Percentiles rank a stretch among this genome's conserved stretches.
phyloP scores from a whole-genome alignment of 148 eudicot species.

The Rhododendron mucronatum region DNA sequence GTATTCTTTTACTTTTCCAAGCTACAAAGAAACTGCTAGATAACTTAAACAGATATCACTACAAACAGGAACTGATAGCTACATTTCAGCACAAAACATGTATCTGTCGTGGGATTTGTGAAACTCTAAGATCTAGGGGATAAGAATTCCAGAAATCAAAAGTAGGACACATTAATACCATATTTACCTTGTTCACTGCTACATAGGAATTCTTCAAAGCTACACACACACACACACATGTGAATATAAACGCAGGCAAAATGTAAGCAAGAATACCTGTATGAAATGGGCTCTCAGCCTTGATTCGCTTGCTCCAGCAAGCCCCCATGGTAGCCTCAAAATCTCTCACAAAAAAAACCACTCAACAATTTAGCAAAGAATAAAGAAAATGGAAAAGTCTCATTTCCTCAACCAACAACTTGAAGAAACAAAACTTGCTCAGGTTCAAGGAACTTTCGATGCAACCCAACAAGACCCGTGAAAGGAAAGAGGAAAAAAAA shows the following conservation, averaged over 20 bases:
- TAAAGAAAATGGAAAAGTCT: background rate
- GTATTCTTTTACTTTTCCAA: background rate
- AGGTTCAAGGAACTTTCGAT: constrained; percentile 8
- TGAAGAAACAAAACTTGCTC: background rate
- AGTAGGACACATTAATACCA: background rate
- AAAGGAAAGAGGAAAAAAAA: background rate
- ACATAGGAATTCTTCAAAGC: background rate
- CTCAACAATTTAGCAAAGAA: background rate
- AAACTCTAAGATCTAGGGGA: background rate
- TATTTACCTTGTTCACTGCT: background rate
- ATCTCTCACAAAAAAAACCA: background rate
- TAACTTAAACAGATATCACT: background rate
- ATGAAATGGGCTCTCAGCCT: constrained; percentile 30
- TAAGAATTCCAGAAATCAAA: background rate
- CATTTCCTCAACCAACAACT: background rate
- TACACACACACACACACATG: background rate
- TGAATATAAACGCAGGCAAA: background rate
- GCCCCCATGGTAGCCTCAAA: constrained; percentile 23
- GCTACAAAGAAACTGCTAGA: background rate
- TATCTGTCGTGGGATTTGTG: background rate
- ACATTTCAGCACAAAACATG: background rate
- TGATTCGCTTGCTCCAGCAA: constrained; percentile 39
- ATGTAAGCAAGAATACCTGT: constrained; percentile 13
- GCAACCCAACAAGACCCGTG: background rate
- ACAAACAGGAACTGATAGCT: background rate